phyloP scores from a whole-genome alignment of 352 stramenopile species.

The Phytophthora ohioensis region DNA sequence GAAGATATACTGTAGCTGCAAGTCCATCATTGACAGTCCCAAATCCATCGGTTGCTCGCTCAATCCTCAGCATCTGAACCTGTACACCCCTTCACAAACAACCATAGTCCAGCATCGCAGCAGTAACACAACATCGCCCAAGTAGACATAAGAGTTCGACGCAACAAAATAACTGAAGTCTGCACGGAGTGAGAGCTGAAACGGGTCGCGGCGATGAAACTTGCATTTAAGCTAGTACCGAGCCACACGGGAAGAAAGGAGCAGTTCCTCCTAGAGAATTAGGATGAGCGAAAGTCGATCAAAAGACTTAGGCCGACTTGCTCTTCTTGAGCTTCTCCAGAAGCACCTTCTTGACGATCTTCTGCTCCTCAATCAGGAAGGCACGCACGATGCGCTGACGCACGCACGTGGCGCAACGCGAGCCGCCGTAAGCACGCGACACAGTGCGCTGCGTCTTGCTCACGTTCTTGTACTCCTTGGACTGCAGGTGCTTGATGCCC shows the following conservation, averaged over 20 bases:
- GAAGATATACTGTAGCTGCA: too few relatives aligned
- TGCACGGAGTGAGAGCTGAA: conserved; percentile 21
- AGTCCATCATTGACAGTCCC: too few relatives aligned
- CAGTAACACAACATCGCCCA: background rate
- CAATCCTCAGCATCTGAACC: conserved; percentile 3
- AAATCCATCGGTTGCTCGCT: background rate
- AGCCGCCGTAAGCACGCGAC: conserved; percentile 97
- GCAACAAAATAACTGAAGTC: conserved; percentile 10
- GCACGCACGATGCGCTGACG: conserved; percentile 96
- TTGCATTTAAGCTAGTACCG: conserved; percentile 52
- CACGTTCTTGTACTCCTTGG: conserved; percentile 84
- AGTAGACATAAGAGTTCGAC: background rate
- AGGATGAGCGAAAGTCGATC: background rate
- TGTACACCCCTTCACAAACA: background rate
- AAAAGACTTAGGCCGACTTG: conserved; percentile 69
- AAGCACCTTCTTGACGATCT: conserved; percentile 99
- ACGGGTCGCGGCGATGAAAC: conserved; percentile 40
- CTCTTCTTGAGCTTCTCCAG: conserved; percentile 93
- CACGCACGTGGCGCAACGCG: conserved; percentile 94
- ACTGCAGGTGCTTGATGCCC: conserved; percentile 87
- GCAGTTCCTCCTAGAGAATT: conserved; percentile 13
- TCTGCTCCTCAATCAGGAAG: conserved; percentile 99
- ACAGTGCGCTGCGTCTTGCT: conserved; percentile 95
- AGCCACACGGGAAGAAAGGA: conserved; percentile 47
- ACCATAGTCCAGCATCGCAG: background rate